Base-by-base conservation (phyloP, 176 grass and related monocot genomes). In the Triticum monococcum region DNA sequence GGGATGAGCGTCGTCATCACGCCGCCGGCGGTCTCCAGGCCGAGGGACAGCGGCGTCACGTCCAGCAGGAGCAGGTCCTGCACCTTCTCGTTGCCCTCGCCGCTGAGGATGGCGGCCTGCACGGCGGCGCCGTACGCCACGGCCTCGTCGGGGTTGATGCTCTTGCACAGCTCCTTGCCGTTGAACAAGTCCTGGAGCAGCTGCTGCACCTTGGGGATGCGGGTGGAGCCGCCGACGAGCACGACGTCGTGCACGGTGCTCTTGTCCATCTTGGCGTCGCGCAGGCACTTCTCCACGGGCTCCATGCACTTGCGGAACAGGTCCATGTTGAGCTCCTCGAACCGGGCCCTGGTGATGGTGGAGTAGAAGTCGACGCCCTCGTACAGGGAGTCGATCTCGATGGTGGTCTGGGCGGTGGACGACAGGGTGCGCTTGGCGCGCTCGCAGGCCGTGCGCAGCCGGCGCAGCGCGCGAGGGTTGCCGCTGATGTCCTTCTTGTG, bases 251-350 rank as follows among this genome's bases (percentile, higher is more conserved):
- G 64, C 50, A 96, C 91, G 37, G 10, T 91, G 87, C 91, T 96
- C 87, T 97, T 97, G 91, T 97, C 95, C 92, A 97, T 97, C 87
- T 97, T 97, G 11, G 95, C 92, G 25, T 97, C 95, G 23, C 90
- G 83, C 75, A 97, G 74, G 56, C 92, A 95, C 79, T 95, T 97
- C 91, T 97, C 95, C 46, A 97, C 95, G 0, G 92, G 95, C 80
- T 98, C 95, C 95, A 95, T 98, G 88, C 95, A 95, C 88, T 95
- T 98, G 12, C 91, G 87, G 80, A 98, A 98, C 17, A 98, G 68
- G 62, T 98, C 95, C 95, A 98, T 98, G 91, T 95, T 98, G 14
- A 98, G 89, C 85, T 97, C 95, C 91, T 97, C 95, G 18, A 97
- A 95, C 7, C 95, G 85, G 59, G 95, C 93, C 50, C 89, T 57